A percentile compares a stretch with the other conserved stretches of the same genome.
Conservation (phyloP, 352 stramenopile species). For the Globisporangium rhizosaccharum region DNA sequence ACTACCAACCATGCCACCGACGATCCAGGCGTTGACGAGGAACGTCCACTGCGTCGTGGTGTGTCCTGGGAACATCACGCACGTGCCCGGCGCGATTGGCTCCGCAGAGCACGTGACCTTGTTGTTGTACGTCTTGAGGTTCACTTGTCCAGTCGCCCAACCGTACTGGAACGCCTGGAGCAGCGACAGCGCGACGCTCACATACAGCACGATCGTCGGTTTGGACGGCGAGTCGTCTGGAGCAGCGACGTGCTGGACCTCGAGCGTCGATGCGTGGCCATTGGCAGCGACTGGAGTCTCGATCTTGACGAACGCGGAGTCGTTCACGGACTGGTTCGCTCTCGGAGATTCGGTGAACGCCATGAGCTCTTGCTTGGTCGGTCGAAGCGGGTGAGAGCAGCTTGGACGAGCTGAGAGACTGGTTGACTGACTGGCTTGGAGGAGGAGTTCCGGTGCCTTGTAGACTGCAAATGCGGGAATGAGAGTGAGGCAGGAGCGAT, state of each 20-base stretch:
- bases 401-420: background rate
- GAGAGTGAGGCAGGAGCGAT: background rate
- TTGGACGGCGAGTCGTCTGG: constrained; percentile 8
- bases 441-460: constrained; percentile 6
- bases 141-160: constrained; percentile 59
- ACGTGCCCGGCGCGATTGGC: constrained; percentile 23
- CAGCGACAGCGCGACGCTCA: constrained; percentile 22
- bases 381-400: background rate
- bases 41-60: constrained; percentile 30
- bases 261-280: background rate
- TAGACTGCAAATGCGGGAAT: constrained; percentile 6
- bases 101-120: constrained; percentile 22
- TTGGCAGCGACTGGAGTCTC: constrained; percentile 6
- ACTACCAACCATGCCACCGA: constrained; percentile 40
- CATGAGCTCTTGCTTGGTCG: background rate
- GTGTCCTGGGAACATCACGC: constrained; percentile 32
- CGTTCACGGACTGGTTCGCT: background rate
- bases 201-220: constrained; percentile 9
- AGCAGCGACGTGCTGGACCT: background rate
- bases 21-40: constrained; percentile 31
- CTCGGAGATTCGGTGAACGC: background rate
- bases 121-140: constrained; percentile 36
- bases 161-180: constrained; percentile 44
- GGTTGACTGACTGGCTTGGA: background rate
- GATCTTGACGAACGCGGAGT: constrained; percentile 7